These are phyloP conservation scores for Metschnikowia koreensis DNA, from an alignment of 805 yeast species.

Conservation along the genomic window DNA sequence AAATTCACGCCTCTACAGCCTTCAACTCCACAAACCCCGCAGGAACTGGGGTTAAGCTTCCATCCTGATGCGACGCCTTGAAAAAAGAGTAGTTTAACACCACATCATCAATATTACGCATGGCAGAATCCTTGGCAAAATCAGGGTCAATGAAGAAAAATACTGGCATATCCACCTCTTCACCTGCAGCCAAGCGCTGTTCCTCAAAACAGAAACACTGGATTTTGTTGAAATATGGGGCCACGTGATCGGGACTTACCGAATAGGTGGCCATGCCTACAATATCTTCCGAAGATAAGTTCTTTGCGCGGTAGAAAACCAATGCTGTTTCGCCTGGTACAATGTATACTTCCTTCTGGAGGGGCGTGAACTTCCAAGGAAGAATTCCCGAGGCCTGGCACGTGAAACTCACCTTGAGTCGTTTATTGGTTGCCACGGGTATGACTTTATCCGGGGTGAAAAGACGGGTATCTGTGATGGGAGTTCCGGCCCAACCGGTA, in stretches of 20 bases:
- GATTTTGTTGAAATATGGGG: constrained; percentile 93
- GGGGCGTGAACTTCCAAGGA: constrained; percentile 95
- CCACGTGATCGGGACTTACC: constrained; percentile 93
- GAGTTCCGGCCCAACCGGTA: constrained; percentile 96
- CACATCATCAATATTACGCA: constrained; percentile 87
- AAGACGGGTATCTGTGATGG: constrained; percentile 76
- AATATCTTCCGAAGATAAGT: constrained; percentile 79
- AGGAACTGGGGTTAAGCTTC: constrained; percentile 41
- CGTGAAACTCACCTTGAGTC: constrained; percentile 82
- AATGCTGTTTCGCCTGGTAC: constrained; percentile 97
- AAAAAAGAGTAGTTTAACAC: constrained; percentile 92
- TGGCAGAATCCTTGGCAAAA: constrained; percentile 85
- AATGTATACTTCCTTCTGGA: constrained; percentile 87
- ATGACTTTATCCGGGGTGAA: constrained; percentile 84
- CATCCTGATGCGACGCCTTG: constrained; percentile 51
- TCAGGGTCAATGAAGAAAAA: constrained; percentile 97
- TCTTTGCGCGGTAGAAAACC: constrained; percentile 92
- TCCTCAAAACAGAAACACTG: constrained; percentile 99
- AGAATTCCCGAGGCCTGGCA: constrained; percentile 86
- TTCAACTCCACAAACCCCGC: constrained; percentile 10
- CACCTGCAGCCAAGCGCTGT: constrained; percentile 89
- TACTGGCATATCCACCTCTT: constrained; percentile 98
- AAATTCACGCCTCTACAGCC: constrained; percentile 5
- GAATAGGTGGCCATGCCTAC: constrained; percentile 99
- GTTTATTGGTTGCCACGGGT: constrained; percentile 81